phyloP scores from a whole-genome alignment of 2,329 filamentous ascomycete genomes.

The Apiospora saccharicola region DNA sequence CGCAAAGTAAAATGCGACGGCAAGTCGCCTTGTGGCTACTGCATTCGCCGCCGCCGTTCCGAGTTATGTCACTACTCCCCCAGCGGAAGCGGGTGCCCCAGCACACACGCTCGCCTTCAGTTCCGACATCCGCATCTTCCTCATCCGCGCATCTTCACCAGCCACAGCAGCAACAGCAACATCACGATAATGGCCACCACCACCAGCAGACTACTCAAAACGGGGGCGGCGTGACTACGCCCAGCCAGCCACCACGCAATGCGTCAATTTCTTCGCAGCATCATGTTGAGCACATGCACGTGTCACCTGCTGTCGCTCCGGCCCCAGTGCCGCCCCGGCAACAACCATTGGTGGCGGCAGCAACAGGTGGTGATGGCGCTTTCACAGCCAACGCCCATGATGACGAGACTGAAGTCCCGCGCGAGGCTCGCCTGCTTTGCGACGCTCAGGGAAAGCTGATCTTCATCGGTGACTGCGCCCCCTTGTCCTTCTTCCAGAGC shows the following conservation, averaged over 20 bases:
- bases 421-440: constrained; percentile 59
- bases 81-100: constrained; percentile 45
- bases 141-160: constrained; percentile 2
- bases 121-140: constrained; percentile 20
- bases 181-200: background rate
- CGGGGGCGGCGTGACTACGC: background rate
- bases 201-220: background rate
- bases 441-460: constrained; percentile 63
- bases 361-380: background rate
- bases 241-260: background rate
- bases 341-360: background rate
- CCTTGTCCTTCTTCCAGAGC: constrained; percentile 63
- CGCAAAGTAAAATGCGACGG: constrained; percentile 61
- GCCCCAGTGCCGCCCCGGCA: background rate
- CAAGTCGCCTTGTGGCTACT: constrained; percentile 55
- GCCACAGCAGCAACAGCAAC: background rate
- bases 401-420: constrained; percentile 62
- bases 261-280: constrained; percentile 3
- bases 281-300: background rate
- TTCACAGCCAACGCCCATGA: constrained; percentile 40
- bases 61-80: constrained; percentile 53
- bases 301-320: background rate
- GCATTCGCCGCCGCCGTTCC: constrained; percentile 49
- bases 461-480: constrained; percentile 64
- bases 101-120: background rate